Evolutionary conservation across 495 filamentous ascomycete genomes (phyloP), one percentile per base, ranked within the genome.

Genomic region (Trichoderma orchidacearum): DNA sequence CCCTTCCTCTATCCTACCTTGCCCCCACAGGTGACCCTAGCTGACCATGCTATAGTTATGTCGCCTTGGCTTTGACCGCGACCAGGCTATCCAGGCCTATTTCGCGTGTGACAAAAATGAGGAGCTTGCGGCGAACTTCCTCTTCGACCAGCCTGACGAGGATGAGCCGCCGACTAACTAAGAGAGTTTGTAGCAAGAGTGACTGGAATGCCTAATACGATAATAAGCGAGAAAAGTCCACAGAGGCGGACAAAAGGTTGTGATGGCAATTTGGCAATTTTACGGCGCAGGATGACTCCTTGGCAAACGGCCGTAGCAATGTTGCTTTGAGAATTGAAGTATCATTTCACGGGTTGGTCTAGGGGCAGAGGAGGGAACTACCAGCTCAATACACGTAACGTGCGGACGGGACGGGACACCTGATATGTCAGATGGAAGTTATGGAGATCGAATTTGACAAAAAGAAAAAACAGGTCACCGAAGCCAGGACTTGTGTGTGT

Each of bases 31-130:
- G 25, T 18, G 51, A 50, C 8, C 36, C 15, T 60, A 56, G 69
- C 75, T 75, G 64, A 75, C 56, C 11, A 21, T 21, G 11, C n/a
- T 56, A 11, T 61, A 95, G 90, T 76, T 98, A 60, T 92, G 88
- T 68, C 84, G 84, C 56, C 82, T 98, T 29, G 93, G 93, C 11
- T 98, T 98, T 68, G 81, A 90, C 54, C 85, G 91, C 29, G 92
- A 97, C 63, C 80, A 86, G 61, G 94, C 92, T 41, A 95, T 98
- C 66, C 93, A 98, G 74, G 93, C 93, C 12, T 98, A 97, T 74
- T 97, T 98, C 68, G 93, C 93, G 6, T 98, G 93, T 69, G 93
- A 98, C 71, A 98, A 97, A 78, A 96, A 98, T 69, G 93, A 98
- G 70, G 93, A 98, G 68, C 75, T 97, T 32, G 91, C 93, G 3